Evolutionary conservation across 495 filamentous ascomycete genomes (phyloP).

Genomic region (Penicillium silybi): DNA sequence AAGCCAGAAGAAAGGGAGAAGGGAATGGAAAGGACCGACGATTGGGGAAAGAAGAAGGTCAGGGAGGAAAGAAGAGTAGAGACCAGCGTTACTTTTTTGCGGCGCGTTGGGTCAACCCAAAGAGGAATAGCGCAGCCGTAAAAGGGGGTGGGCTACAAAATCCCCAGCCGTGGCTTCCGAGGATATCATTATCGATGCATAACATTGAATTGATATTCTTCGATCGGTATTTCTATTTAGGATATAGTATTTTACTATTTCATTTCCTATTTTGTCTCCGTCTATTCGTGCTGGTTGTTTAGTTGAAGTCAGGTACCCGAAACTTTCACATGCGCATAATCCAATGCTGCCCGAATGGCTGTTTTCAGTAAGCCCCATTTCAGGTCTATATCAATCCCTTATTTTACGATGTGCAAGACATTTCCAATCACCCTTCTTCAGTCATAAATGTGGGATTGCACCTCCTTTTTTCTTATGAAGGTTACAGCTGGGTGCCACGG

Average conservation of each 20-base stretch:
- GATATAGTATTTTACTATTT: too few species aligned
- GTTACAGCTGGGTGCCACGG: neutral
- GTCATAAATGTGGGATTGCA: neutral
- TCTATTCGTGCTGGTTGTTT: neutral
- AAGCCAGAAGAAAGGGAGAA: slow-evolving; percentile 7
- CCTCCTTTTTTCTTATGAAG: neutral
- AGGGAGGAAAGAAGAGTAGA: slow-evolving; percentile 17
- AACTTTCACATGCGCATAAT: slow-evolving; percentile 8
- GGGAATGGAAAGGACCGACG: slow-evolving; percentile 24
- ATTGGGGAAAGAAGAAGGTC: slow-evolving; percentile 15
- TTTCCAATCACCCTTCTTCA: neutral
- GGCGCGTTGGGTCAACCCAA: slow-evolving; percentile 24
- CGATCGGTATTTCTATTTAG: neutral
- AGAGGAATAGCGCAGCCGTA: slow-evolving; percentile 24
- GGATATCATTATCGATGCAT: neutral
- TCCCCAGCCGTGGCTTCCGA: slow-evolving; percentile 14
- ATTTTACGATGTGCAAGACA: neutral
- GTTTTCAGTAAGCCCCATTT: neutral
- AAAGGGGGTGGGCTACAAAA: slow-evolving; percentile 26
- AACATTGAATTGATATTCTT: neutral
- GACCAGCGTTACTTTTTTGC: slow-evolving; percentile 22
- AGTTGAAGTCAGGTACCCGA: neutral
- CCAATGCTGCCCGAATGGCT: neutral
- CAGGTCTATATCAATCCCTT: neutral
- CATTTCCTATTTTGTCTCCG: neutral